Conservation (phyloP, 352 stramenopile species). For the Aphanomyces euteiches region DNA sequence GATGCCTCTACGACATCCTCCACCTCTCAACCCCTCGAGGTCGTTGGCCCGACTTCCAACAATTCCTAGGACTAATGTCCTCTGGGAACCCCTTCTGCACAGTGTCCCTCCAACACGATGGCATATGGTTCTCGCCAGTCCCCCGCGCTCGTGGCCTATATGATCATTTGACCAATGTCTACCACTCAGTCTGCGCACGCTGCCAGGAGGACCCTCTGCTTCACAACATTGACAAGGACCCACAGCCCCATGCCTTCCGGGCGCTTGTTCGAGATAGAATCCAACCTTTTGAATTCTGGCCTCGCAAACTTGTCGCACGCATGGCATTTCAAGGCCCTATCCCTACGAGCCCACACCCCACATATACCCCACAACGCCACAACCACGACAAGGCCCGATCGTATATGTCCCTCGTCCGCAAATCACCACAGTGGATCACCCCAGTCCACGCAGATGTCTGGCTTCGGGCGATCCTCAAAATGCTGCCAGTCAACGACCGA, state of each 20-base stretch:
- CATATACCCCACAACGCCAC: not conserved
- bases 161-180: not conserved
- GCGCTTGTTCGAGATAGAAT: not conserved
- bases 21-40: not conserved
- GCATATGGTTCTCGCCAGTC: not conserved
- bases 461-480: not conserved
- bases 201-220: too few relatives aligned
- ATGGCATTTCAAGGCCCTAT: not conserved
- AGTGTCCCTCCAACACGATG: not conserved
- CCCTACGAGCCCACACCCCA: not conserved
- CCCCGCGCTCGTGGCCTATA: not conserved
- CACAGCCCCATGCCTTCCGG: not conserved
- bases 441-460: constrained; percentile 21
- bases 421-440: not conserved
- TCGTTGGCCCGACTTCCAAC: not conserved
- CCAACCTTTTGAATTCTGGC: constrained; percentile 1
- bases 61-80: not conserved
- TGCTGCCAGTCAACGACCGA: not conserved
- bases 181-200: not conserved
- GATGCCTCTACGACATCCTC: constrained; percentile 5
- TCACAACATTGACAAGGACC: not conserved
- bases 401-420: not conserved
- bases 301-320: not conserved
- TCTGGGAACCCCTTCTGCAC: not conserved
- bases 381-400: not conserved